Conservation (phyloP, 805 yeast species). For the Wickerhamomyces silvicola region DNA sequence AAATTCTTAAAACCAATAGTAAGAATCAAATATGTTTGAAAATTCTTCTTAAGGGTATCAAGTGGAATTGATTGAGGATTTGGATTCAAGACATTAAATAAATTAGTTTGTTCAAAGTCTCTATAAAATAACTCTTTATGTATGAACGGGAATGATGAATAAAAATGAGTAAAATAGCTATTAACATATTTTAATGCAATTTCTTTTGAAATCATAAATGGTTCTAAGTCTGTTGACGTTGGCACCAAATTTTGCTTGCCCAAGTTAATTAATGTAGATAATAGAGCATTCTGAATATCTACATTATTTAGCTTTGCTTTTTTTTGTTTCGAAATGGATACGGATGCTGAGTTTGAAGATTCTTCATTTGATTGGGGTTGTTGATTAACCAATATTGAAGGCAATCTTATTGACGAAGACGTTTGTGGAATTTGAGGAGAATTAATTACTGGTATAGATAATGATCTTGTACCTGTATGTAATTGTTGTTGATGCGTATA, state of each 20-base stretch:
- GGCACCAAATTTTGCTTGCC: constrained; percentile 13
- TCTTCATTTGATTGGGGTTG: background rate
- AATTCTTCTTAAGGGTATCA: constrained; percentile 7
- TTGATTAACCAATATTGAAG: constrained; percentile 9
- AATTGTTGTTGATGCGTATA: constrained; percentile 2
- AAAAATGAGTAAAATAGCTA: constrained; percentile 12
- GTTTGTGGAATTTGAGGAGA: constrained; percentile 4
- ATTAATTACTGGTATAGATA: constrained; percentile 2
- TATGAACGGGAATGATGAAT: constrained; percentile 14
- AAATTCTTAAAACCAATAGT: constrained; percentile 17
- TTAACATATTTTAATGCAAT: constrained; percentile 12
- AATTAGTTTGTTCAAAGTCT: constrained; percentile 8
- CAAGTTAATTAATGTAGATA: constrained; percentile 17
- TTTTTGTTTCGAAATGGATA: too few species aligned
- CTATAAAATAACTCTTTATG: constrained; percentile 10
- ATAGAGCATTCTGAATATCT: constrained; percentile 17
- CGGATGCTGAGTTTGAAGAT: too few species aligned
- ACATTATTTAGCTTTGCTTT: constrained; percentile 3
- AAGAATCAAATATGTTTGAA: constrained; percentile 14
- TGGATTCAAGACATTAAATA: constrained; percentile 15
- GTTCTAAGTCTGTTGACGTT: constrained; percentile 2
- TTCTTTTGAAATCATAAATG: constrained; percentile 12
- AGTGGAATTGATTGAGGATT: constrained; percentile 2
- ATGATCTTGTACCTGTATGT: constrained; percentile 1
- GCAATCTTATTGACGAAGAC: constrained; percentile 9